A percentile compares a stretch with the other conserved stretches of the same genome.
Conservation (phyloP, 352 stramenopile species). For the Pythium folliculosum region DNA sequence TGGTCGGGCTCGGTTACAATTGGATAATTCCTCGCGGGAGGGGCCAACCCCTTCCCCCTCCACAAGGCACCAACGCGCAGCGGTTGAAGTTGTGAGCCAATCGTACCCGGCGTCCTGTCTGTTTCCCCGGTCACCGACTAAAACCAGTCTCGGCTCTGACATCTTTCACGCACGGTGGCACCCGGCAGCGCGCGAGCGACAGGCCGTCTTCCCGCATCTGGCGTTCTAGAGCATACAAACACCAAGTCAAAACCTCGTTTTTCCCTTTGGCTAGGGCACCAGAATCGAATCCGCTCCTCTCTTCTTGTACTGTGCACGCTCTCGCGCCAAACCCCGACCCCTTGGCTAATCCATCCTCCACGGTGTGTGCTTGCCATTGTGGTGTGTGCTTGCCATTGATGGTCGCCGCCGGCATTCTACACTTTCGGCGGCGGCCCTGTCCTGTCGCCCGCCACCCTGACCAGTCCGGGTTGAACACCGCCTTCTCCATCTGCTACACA, state of each 20-base stretch:
- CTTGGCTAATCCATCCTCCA: background rate
- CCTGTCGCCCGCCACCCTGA: background rate
- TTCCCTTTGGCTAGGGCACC: background rate
- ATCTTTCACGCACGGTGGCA: background rate
- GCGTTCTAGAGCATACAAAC: background rate
- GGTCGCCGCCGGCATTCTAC: background rate
- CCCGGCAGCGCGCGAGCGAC: background rate
- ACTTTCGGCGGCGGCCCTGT: background rate
- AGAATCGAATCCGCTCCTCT: background rate
- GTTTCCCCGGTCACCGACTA: background rate
- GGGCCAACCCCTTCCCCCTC: background rate
- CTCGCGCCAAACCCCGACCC: background rate
- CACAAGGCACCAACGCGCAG: background rate
- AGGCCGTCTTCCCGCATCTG: background rate
- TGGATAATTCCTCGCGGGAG: background rate
- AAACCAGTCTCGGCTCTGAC: background rate
- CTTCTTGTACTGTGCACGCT: no score
- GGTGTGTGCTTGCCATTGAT: background rate
- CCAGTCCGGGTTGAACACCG: background rate
- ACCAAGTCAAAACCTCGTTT: background rate
- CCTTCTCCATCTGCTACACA: slow-evolving; percentile 10
- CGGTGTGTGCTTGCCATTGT: background rate
- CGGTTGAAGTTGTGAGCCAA: background rate
- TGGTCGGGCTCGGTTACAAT: background rate
- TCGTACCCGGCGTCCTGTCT: background rate